Evolutionary conservation across 2,329 filamentous ascomycete genomes (phyloP), one percentile per base, ranked within the genome.

Genomic region (Hypomyces perniciosus): DNA sequence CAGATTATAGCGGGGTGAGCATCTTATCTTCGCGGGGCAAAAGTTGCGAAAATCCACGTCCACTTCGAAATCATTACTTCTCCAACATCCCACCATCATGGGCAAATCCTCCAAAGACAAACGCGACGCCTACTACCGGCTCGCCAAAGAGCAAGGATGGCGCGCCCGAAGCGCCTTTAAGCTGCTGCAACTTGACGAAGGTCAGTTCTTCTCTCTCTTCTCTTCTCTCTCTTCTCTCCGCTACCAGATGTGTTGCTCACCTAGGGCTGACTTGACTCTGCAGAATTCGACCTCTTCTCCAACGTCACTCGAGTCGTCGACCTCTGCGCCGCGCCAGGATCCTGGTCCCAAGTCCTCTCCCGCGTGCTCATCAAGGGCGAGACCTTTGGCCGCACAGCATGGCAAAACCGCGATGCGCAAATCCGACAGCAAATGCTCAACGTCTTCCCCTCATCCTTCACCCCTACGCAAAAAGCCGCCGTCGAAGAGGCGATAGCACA

Each of bases 81-180:
- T 34, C 27, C n/a, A 27, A 31, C 49, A 8, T 29, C 41, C 39
- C 30, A 20, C 26, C 57, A 70, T 41, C 30, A 95, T 96, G 91
- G 91, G 91, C 1, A 97, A 97, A 68, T 96, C 93, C 1, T 97
- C 92, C 44, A 99, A 99, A 71, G 93, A 99, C 66, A 99, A 99
- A 73, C 88, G 93, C 48, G 93, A 99, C 68, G 91, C 91, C 42
- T 99, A 99, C 72, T 99, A 99, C 65, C 83, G 93, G 48, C 86
- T 99, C 7, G 93, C 93, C 13, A 99, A 99, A 72, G 93, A 99
- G 70, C 93, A 99, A 75, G 95, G 95, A 57, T 99, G 93, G 92
- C 88, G 93, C 34, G 93, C 93, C 29, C 82, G 93, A 52, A 96
- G 90, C 59, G 93, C 93, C 7, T 99, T 96, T 76, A 99, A 99